Conservation (phyloP, 176 grass and related monocot genomes). For the Oryza rufipogon region DNA sequence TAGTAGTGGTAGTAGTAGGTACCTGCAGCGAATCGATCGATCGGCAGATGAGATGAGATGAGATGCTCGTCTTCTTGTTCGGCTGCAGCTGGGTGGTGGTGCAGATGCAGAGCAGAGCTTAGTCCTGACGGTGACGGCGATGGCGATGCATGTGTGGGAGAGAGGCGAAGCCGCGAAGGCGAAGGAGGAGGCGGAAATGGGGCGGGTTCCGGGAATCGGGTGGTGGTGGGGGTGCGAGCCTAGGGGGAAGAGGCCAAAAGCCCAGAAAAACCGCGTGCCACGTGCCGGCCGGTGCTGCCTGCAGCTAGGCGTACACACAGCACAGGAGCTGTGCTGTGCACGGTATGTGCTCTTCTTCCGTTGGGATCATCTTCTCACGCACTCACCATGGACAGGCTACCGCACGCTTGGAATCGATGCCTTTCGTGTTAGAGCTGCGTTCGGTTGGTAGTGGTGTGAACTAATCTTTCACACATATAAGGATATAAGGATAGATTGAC, state of each 20-base stretch:
- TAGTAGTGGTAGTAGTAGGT: neutral
- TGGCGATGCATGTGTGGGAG: neutral
- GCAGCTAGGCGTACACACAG: too few relatives aligned
- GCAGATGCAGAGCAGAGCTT: too few relatives aligned
- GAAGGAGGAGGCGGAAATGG: neutral
- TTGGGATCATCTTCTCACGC: too few relatives aligned
- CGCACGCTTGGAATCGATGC: neutral
- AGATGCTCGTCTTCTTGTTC: neutral
- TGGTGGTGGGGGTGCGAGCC: neutral
- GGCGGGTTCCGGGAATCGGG: neutral
- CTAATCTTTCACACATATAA: too few relatives aligned
- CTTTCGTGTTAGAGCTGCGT: neutral
- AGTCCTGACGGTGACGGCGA: neutral
- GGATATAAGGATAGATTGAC: too few relatives aligned
- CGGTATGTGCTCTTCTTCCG: too few relatives aligned
- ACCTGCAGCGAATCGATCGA: too few relatives aligned
- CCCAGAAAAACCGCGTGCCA: neutral
- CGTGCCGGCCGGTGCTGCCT: neutral
- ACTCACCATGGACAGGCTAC: too few relatives aligned
- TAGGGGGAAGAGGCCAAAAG: neutral
- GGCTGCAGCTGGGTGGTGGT: too few relatives aligned
- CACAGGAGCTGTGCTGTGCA: too few relatives aligned
- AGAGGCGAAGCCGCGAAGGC: neutral
- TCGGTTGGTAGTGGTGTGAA: too few relatives aligned
- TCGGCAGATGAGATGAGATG: too few relatives aligned